Percentiles rank a stretch among this genome's conserved stretches.
Evolutionary conservation across 345 rosid species (phyloP).

Genomic region (Salix dunnii): DNA sequence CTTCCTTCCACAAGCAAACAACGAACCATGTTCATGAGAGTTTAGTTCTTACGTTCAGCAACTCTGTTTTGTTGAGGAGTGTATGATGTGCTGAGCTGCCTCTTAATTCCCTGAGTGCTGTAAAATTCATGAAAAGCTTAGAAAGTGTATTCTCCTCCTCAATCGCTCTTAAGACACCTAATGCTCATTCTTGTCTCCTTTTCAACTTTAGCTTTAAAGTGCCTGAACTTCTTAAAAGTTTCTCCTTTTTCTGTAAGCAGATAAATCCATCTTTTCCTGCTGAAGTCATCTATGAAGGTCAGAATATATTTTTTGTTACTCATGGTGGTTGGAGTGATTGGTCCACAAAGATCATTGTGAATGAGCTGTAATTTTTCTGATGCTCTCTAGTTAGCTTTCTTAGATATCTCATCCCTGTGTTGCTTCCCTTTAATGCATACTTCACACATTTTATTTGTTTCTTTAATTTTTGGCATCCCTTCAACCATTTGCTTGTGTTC

Average conservation of each 20-base stretch:
- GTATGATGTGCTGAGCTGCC: background rate
- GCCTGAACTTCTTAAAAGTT: background rate
- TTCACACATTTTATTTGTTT: background rate
- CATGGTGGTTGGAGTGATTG: background rate
- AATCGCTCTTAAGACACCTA: background rate
- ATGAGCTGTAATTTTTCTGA: background rate
- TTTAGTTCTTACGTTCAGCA: background rate
- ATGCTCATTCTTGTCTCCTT: background rate
- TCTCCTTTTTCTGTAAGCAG: background rate
- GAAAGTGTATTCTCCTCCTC: background rate
- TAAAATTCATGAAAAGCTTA: background rate
- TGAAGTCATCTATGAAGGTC: background rate
- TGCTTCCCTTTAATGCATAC: constrained; percentile 1
- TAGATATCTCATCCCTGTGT: background rate
- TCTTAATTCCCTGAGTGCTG: background rate
- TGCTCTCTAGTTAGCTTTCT: constrained; percentile 11
- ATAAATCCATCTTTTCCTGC: background rate
- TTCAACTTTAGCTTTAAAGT: background rate
- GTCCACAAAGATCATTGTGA: constrained; percentile 11
- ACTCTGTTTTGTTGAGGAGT: background rate
- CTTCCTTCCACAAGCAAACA: background rate
- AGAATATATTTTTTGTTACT: constrained; percentile 6
- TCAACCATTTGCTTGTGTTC: background rate
- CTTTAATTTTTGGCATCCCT: background rate
- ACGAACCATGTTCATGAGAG: constrained; percentile 1